A percentile compares a stretch with the other conserved stretches of the same genome.
Conservation (phyloP, 441 rosid species). For the Corymbia citriodora region DNA sequence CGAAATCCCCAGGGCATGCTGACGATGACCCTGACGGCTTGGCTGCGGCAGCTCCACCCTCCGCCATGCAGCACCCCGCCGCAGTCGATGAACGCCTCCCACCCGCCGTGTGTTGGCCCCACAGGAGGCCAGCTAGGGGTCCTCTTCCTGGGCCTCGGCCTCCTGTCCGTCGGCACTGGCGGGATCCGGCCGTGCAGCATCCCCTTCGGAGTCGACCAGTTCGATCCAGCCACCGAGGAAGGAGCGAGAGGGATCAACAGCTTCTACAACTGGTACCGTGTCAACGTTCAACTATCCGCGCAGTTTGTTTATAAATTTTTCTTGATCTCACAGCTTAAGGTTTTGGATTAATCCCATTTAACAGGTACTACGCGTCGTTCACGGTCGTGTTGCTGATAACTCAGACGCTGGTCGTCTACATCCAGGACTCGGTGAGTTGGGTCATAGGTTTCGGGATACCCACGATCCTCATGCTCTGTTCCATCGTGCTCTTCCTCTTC, state of each 20-base stretch:
- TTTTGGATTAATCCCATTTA: background rate
- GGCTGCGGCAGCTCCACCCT: constrained; percentile 62
- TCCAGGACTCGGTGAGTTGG: constrained; percentile 84
- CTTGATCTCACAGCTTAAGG: background rate
- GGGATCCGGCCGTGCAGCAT: constrained; percentile 81
- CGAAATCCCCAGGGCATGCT: constrained; percentile 51
- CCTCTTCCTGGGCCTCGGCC: constrained; percentile 36
- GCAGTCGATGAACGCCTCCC: background rate
- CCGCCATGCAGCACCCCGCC: constrained; percentile 28
- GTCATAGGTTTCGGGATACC: constrained; percentile 65
- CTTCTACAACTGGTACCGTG: constrained; percentile 50
- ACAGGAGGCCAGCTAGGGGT: constrained; percentile 32
- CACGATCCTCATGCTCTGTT: constrained; percentile 36
- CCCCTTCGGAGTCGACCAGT: constrained; percentile 85
- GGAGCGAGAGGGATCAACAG: constrained; percentile 67
- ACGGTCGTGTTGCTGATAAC: constrained; percentile 55
- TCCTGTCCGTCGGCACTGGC: constrained; percentile 58
- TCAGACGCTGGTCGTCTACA: constrained; percentile 51
- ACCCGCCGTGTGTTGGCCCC: constrained; percentile 26
- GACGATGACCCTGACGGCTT: constrained; percentile 52
- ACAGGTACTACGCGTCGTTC: constrained; percentile 50
- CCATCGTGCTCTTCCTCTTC: constrained; percentile 46
- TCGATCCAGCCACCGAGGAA: constrained; percentile 56
- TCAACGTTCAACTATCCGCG: background rate
- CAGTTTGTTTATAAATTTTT: background rate